Conservation (phyloP, 768 basidiomycete species). For the Panellus pusillus region DNA sequence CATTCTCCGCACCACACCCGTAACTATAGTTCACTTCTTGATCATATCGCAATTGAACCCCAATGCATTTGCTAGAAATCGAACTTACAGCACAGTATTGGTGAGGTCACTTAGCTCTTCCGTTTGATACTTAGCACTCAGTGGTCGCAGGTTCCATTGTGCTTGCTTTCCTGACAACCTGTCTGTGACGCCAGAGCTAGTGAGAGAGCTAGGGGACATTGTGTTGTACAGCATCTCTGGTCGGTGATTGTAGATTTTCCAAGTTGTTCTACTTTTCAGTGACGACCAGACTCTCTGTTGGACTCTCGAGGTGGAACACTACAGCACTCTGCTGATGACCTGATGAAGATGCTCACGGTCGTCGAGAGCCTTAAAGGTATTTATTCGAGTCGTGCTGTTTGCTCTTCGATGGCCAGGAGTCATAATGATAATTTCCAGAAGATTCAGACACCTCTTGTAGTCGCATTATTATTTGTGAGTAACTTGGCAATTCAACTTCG, state of each 20-base stretch:
- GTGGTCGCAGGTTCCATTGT: slow-evolving; percentile 1
- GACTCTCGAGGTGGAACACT: neutral
- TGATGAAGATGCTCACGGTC: slow-evolving; percentile 3
- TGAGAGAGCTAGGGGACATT: slow-evolving; percentile 1
- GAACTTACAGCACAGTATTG: slow-evolving; percentile 12
- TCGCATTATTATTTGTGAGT: neutral
- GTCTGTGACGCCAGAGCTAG: neutral
- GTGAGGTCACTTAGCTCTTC: neutral
- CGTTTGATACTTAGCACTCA: neutral
- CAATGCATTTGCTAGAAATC: neutral
- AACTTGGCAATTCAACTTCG: neutral
- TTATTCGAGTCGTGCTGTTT: neutral
- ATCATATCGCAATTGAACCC: neutral
- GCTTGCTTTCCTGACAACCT: neutral
- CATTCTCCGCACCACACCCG: slow-evolving; percentile 1
- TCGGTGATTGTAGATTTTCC: neutral
- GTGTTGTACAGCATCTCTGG: neutral
- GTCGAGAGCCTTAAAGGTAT: slow-evolving; percentile 5
- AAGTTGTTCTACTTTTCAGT: neutral
- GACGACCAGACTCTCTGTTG: neutral
- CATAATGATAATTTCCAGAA: neutral
- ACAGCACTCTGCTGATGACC: neutral
- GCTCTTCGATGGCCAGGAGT: neutral
- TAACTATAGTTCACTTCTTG: neutral
- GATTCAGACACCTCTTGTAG: neutral